Base-by-base conservation (phyloP, 1,139 yeast species). In the Sugiyamaella neomexicana region DNA sequence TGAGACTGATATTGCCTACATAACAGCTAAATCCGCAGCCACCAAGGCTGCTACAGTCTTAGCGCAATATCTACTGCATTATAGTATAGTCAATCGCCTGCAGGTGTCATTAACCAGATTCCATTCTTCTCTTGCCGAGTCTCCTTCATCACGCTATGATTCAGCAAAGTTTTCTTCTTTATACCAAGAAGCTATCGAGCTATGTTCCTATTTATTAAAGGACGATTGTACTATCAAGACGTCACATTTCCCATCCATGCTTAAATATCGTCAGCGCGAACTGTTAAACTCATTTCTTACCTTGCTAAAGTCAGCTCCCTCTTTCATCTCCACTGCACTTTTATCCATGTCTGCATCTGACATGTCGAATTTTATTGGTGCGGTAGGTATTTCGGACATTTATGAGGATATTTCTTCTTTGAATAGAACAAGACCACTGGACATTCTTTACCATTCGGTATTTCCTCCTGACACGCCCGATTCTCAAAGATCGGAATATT, bases 221-320 rank as follows among this genome's bases (percentile, higher is more conserved):
- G 58, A 55, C 48, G 64, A 53, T 40, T 59, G 49, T 56, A 55
- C 50, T 41, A 55, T 37, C 16, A 53, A 54, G 47, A 52, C 58
- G 15, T 39, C 61, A 7, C 57, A 59, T 27, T 67, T 60, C 51
- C 57, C 60, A 51, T 48, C 62, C 20, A 46, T 45, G 47, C 59
- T 59, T 37, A 56, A 51, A 50, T 58, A 60, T 15, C 65, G 65
- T 12, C 67, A 64, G 47, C 59, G 70, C 6, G 66, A 65, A 46
- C 58, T 68, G 13, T 56, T 71, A 41, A 67, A 62, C 57, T 67
- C 72, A 6, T 70, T 70, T 54, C 52, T 71, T 46, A 65, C 72
- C 5, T 57, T 71, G 34, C 59, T 70, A 23, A 65, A 71, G 45
- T 64, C 73, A 1, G 68, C 73, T 1, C 74, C 74, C 0, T 68